phyloP scores from a whole-genome alignment of 2,329 filamentous ascomycete genomes.

The Pezicula neosporulosa region DNA sequence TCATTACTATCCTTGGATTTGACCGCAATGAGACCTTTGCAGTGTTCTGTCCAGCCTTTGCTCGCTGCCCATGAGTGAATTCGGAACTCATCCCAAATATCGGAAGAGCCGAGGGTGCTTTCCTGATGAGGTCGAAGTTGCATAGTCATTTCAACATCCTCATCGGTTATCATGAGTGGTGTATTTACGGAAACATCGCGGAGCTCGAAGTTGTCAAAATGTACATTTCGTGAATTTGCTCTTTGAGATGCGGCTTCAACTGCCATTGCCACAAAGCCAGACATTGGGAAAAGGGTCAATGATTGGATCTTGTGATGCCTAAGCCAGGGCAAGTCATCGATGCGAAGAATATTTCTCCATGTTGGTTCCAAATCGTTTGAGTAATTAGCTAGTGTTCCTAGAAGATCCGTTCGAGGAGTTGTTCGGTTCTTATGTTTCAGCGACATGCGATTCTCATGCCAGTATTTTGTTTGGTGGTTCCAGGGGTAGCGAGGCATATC shows the following conservation, averaged over 20 bases:
- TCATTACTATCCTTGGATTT: conserved; percentile 33
- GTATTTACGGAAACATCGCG: conserved; percentile 42
- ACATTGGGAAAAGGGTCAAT: conserved; percentile 28
- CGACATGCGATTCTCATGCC: conserved; percentile 40
- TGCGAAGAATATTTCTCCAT: conserved; percentile 32
- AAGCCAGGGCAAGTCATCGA: conserved; percentile 37
- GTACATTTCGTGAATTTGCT: conserved; percentile 21
- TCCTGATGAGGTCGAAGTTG: conserved; percentile 41
- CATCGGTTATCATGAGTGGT: conserved; percentile 44
- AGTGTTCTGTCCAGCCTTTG: conserved; percentile 56
- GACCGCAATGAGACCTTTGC: conserved; percentile 47
- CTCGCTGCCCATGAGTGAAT: conserved; percentile 50
- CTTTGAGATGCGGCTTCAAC: conserved; percentile 28
- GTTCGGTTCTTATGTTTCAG: conserved; percentile 35
- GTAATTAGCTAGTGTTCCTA: conserved; percentile 34
- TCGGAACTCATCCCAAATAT: conserved; percentile 51
- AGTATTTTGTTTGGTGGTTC: conserved; percentile 50
- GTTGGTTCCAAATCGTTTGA: conserved; percentile 25
- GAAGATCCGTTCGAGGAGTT: conserved; percentile 45
- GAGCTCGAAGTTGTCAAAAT: conserved; percentile 42
- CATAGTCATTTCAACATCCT: conserved; percentile 46
- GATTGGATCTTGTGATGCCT: conserved; percentile 35
- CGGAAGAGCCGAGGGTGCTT: conserved; percentile 35
- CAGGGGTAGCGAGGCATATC: conserved; percentile 49
- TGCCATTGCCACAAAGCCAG: conserved; percentile 32